Conservation (phyloP, 805 yeast species). For the Wickerhamiella kazuoi region DNA sequence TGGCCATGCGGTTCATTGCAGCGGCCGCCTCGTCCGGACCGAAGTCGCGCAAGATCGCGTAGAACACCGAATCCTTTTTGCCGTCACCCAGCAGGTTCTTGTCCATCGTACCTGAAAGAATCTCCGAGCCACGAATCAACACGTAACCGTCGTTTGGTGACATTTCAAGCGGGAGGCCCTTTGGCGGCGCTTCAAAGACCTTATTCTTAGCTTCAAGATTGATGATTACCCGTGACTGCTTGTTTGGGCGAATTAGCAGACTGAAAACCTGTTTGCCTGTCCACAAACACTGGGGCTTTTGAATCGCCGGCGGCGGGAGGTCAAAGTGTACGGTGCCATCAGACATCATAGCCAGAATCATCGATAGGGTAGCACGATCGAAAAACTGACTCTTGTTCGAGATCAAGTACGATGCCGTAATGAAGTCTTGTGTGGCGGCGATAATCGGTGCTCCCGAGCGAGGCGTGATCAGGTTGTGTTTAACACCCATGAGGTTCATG, state of each 20-base stretch:
- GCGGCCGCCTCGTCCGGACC: constrained; percentile 93
- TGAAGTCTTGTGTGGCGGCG: constrained; percentile 99
- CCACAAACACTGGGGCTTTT: constrained; percentile 83
- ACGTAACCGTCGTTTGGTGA: constrained; percentile 95
- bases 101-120: constrained; percentile 91
- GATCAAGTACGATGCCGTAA: constrained; percentile 85
- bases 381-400: constrained; percentile 87
- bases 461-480: constrained; percentile 84
- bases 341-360: constrained; percentile 84
- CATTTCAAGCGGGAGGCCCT: constrained; percentile 73
- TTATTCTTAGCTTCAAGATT: constrained; percentile 91
- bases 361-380: constrained; percentile 70
- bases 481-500: constrained; percentile 95
- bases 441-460: constrained; percentile 97
- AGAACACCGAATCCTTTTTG: constrained; percentile 89
- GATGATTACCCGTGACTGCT: constrained; percentile 56
- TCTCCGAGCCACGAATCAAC: constrained; percentile 72
- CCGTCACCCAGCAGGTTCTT: constrained; percentile 95
- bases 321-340: constrained; percentile 81
- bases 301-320: constrained; percentile 84
- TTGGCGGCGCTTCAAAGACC: constrained; percentile 61
- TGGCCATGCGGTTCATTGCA: constrained; percentile 99
- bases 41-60: constrained; percentile 83
- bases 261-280: constrained; percentile 95
- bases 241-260: constrained; percentile 69